Percentiles rank a stretch among this genome's conserved stretches.
Evolutionary conservation across 352 stramenopile genomes (phyloP).

Genomic region (Phytophthora quininea): DNA sequence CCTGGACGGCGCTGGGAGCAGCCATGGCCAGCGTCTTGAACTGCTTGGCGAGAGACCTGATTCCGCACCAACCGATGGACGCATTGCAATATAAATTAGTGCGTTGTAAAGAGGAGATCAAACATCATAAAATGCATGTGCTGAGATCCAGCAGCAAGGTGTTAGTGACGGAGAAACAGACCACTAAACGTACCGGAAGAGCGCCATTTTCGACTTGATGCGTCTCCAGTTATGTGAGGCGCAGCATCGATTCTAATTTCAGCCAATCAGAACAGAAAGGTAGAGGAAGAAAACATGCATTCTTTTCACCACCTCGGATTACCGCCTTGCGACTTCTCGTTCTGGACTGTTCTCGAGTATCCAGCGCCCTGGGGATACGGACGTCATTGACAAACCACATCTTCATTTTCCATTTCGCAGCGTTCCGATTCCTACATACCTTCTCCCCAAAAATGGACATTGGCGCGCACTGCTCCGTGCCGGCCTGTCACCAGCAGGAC

Average conservation of each 20-base stretch:
- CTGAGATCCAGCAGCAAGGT: neutral
- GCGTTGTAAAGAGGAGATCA: conserved; percentile 15
- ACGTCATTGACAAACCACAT: conserved; percentile 3
- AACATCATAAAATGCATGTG: neutral
- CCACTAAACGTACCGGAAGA: conserved; percentile 44
- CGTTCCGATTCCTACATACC: neutral
- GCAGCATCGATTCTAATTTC: conserved; percentile 2
- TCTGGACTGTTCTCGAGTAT: conserved; percentile 29
- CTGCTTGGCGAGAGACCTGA: conserved; percentile 64
- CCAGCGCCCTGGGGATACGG: conserved; percentile 6
- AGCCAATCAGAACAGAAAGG: neutral
- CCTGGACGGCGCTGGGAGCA: conserved; percentile 25
- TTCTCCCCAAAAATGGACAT: conserved; percentile 64
- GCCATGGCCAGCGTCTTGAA: conserved; percentile 56
- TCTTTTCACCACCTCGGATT: conserved; percentile 8
- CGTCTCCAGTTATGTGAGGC: conserved; percentile 43
- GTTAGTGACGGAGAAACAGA: neutral
- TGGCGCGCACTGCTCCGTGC: conserved; percentile 69
- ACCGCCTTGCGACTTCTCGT: conserved; percentile 1
- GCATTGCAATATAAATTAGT: neutral
- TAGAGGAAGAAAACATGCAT: neutral
- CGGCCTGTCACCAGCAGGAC: conserved; percentile 75
- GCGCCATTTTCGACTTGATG: conserved; percentile 40
- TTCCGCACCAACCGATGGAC: neutral
- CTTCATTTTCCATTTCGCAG: conserved; percentile 2